A percentile compares a stretch with the other conserved stretches of the same genome.
phyloP scores from a whole-genome alignment of 2,329 filamentous ascomycete species.

The Trichothecium sympodiale region DNA sequence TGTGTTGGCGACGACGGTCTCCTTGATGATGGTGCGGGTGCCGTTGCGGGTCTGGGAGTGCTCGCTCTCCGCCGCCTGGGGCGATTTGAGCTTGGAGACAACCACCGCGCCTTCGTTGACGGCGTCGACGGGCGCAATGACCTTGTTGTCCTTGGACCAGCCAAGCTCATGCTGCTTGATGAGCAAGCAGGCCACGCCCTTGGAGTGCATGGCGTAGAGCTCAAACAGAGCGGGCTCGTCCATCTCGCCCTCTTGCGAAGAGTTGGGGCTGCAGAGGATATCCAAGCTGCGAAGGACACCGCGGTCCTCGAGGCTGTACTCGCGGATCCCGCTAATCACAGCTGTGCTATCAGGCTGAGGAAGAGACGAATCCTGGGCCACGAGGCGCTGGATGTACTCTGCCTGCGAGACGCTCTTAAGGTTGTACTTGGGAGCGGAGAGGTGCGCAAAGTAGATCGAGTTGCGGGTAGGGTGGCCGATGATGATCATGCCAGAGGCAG shows the following conservation, averaged over 20 bases:
- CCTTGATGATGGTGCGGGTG: conserved; percentile 25
- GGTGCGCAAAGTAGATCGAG: conserved; percentile 91
- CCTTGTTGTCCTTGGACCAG: conserved; percentile 85
- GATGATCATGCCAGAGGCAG: conserved; percentile 82
- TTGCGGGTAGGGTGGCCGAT: conserved; percentile 95
- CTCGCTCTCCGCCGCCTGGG: conserved; percentile 28
- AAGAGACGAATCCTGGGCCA: conserved; percentile 58
- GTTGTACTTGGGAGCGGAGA: conserved; percentile 89
- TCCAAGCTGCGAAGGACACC: conserved; percentile 83
- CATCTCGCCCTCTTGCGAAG: conserved; percentile 37
- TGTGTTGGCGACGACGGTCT: conserved; percentile 17
- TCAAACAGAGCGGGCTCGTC: conserved; percentile 77
- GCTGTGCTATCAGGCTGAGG: conserved; percentile 88
- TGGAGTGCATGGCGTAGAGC: conserved; percentile 94
- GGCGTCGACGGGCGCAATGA: conserved; percentile 68
- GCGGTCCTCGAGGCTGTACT: conserved; percentile 83
- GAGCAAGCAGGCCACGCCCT: conserved; percentile 81
- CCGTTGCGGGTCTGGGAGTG: conserved; percentile 21
- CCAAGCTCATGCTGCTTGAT: conserved; percentile 85
- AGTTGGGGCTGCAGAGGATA: conserved; percentile 64
- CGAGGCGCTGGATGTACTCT: conserved; percentile 70
- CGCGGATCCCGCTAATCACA: conserved; percentile 91
- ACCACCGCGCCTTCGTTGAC: conserved; percentile 62
- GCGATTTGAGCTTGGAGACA: conserved; percentile 57
- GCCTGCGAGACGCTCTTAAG: conserved; percentile 77